phyloP scores from a whole-genome alignment of 1,284 basidiomycete genomes.

The Sporisorium iseilematis-ciliati region DNA sequence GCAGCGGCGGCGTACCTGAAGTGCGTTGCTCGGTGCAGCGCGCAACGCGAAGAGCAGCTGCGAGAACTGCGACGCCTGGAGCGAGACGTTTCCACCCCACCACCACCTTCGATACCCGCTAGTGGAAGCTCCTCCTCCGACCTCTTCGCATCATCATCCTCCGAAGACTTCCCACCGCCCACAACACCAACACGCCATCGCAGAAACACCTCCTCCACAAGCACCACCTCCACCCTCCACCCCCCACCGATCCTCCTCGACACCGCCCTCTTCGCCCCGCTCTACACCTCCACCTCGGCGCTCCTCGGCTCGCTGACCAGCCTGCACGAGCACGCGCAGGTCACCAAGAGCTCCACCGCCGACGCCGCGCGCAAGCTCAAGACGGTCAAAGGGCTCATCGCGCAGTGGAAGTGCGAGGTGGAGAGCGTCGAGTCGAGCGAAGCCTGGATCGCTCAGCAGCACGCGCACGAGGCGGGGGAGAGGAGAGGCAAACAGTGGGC shows the following conservation, averaged over 20 bases:
- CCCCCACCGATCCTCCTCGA: neutral
- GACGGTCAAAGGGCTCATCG: slow-evolving; percentile 28
- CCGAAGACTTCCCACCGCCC: too few species aligned
- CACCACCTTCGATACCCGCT: too few species aligned
- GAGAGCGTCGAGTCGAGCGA: slow-evolving; percentile 35
- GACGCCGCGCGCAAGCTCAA: slow-evolving; percentile 47
- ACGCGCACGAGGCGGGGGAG: neutral
- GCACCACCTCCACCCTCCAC: slow-evolving; percentile 12
- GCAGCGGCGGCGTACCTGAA: slow-evolving; percentile 26
- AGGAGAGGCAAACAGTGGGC: slow-evolving; percentile 18
- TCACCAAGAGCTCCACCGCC: slow-evolving; percentile 27
- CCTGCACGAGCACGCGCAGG: slow-evolving; percentile 54
- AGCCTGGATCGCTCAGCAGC: slow-evolving; percentile 22
- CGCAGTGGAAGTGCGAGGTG: slow-evolving; percentile 38
- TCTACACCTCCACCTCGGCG: slow-evolving; percentile 27
- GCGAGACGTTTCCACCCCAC: slow-evolving; percentile 4
- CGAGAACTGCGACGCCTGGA: slow-evolving; percentile 33
- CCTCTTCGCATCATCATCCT: neutral
- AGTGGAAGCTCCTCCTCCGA: slow-evolving; percentile 1
- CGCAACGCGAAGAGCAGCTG: slow-evolving; percentile 43
- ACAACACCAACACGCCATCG: neutral
- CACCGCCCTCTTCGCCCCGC: slow-evolving; percentile 3
- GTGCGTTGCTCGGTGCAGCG: slow-evolving; percentile 27
- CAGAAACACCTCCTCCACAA: neutral
- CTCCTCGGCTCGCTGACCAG: slow-evolving; percentile 21